Conservation (phyloP, 805 yeast genomes). For the Cyberlindnera bimundalis region DNA sequence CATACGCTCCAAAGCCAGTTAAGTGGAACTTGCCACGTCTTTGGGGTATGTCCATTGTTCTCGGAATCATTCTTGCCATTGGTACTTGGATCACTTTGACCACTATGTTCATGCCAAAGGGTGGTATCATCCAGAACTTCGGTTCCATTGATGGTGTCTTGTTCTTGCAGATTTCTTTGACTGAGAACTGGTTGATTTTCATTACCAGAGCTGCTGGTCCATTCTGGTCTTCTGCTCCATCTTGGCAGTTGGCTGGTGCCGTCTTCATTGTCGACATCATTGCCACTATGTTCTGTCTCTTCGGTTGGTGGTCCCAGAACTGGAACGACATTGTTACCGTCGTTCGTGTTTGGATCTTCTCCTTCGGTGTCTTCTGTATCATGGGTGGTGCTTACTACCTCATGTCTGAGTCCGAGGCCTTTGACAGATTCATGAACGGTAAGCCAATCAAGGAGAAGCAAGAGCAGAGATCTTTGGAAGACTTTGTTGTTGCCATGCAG, state of each 20-base stretch:
- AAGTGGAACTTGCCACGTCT: slow-evolving; percentile 96
- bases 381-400: slow-evolving; percentile 95
- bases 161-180: slow-evolving; percentile 89
- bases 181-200: slow-evolving; percentile 97
- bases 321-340: slow-evolving; percentile 95
- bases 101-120: slow-evolving; percentile 84
- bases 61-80: slow-evolving; percentile 82
- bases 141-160: slow-evolving; percentile 92
- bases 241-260: slow-evolving; percentile 96
- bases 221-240: slow-evolving; percentile 95
- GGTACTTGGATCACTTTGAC: slow-evolving; percentile 96
- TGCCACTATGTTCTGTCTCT: slow-evolving; percentile 87
- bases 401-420: slow-evolving; percentile 78
- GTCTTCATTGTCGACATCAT: slow-evolving; percentile 85
- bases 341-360: slow-evolving; percentile 92
- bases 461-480: slow-evolving; percentile 70
- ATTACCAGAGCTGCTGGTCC: slow-evolving; percentile 97
- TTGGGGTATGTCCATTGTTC: slow-evolving; percentile 92
- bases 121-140: slow-evolving; percentile 95
- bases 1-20: slow-evolving; percentile 88
- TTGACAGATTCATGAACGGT: slow-evolving; percentile 85
- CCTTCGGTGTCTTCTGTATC: slow-evolving; percentile 95
- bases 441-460: slow-evolving; percentile 56
- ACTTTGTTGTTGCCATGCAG: slow-evolving; percentile 81
- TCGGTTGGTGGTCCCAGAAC: slow-evolving; percentile 98